Percentiles rank a stretch among this genome's conserved stretches.
Evolutionary conservation across 495 filamentous ascomycete species (phyloP).

Genomic region (Eremomyces bilateralis): DNA sequence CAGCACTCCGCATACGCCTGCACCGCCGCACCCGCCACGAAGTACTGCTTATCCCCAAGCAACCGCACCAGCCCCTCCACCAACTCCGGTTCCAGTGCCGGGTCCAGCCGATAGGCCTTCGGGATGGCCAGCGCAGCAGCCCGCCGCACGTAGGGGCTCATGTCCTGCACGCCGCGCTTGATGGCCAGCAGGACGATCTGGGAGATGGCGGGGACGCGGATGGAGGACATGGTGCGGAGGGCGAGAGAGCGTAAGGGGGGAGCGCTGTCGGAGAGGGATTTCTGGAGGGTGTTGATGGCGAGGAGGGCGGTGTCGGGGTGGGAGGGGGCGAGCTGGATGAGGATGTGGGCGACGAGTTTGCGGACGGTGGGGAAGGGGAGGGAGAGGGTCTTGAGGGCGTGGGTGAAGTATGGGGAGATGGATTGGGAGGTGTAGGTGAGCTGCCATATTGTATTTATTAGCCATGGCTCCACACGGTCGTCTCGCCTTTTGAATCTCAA

Average conservation of each 20-base stretch:
- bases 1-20: conserved; percentile 76
- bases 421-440: too few species aligned
- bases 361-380: conserved; percentile 81
- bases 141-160: conserved; percentile 83
- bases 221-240: conserved; percentile 84
- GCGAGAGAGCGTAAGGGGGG: conserved; percentile 80
- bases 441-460: too few species aligned
- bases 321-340: conserved; percentile 83
- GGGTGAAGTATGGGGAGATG: conserved; percentile 63
- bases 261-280: conserved; percentile 78
- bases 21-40: conserved; percentile 81
- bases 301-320: conserved; percentile 88
- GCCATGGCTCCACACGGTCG: too few species aligned
- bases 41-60: conserved; percentile 80
- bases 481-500: too few species aligned
- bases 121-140: conserved; percentile 89
- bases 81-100: conserved; percentile 62
- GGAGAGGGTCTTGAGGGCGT: conserved; percentile 89
- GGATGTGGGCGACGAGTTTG: conserved; percentile 94
- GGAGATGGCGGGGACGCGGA: conserved; percentile 90
- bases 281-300: conserved; percentile 96
- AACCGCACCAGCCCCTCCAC: conserved; percentile 55
- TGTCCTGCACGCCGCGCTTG: conserved; percentile 75
- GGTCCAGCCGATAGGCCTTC: conserved; percentile 90
- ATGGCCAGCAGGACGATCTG: conserved; percentile 95